Percentiles rank a stretch among this genome's conserved stretches.
Evolutionary conservation across 2,329 filamentous ascomycete species (phyloP).

Genomic region (Huntiella decipiens): DNA sequence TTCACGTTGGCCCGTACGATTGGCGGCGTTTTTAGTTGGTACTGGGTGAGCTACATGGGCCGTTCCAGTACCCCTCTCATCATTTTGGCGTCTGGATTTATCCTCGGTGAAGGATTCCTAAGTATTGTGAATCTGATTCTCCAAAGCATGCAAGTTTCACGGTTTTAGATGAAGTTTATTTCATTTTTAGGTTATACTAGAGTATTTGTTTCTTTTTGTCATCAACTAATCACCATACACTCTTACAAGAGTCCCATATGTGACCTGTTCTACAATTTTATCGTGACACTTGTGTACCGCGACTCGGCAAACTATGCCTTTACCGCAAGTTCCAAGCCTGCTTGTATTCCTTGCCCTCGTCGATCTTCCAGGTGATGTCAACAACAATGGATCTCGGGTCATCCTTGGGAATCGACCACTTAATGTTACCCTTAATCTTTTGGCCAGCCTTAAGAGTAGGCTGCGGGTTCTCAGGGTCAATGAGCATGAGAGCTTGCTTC

Average conservation of each 20-base stretch:
- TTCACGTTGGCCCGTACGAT: constrained; percentile 80
- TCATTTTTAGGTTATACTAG: constrained; percentile 35
- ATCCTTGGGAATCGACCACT: constrained; percentile 49
- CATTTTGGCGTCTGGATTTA: constrained; percentile 75
- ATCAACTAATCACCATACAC: neutral
- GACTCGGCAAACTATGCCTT: neutral
- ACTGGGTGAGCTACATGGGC: constrained; percentile 43
- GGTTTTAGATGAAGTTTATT: no score
- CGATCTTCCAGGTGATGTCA: constrained; percentile 39
- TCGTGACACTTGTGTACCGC: neutral
- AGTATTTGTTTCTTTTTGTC: neutral
- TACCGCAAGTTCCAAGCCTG: constrained; percentile 30
- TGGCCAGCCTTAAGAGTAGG: constrained; percentile 31
- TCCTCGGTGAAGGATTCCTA: constrained; percentile 77
- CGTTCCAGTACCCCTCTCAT: constrained; percentile 57
- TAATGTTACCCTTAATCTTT: constrained; percentile 45
- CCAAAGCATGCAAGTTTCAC: constrained; percentile 54
- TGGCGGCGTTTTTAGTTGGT: constrained; percentile 57
- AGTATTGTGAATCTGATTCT: constrained; percentile 79
- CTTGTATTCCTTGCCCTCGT: constrained; percentile 22
- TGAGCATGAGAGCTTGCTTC: constrained; percentile 64
- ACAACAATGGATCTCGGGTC: constrained; percentile 53
- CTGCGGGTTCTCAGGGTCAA: constrained; percentile 36
- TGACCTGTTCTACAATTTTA: neutral
- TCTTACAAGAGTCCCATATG: neutral